A percentile compares a stretch with the other conserved stretches of the same genome.
Evolutionary conservation across 345 rosid species (phyloP).

Genomic region (Murraya paniculata): DNA sequence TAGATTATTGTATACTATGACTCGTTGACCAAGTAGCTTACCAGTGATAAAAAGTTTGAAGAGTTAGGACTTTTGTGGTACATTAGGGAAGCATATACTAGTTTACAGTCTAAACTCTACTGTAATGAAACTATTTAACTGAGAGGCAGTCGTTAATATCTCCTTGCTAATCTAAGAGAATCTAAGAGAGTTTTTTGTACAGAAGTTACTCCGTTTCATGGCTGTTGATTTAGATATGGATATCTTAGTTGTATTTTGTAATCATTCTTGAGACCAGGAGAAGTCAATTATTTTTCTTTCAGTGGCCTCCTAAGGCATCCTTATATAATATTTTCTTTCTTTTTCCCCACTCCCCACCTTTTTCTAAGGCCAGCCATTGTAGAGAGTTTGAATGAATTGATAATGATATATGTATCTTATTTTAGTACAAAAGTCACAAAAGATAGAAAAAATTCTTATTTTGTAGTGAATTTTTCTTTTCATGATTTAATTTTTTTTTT

Average conservation of each 20-base stretch:
- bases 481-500: no score
- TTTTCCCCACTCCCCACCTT: no score
- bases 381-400: not conserved
- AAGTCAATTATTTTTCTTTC: not conserved
- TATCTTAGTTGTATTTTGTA: not conserved
- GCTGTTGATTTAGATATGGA: not conserved
- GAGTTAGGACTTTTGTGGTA: not conserved
- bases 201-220: not conserved
- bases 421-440: no score
- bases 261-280: not conserved
- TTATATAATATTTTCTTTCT: not conserved
- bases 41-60: not conserved
- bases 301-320: not conserved
- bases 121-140: not conserved
- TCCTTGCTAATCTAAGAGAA: not conserved
- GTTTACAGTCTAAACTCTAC: not conserved
- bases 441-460: no score
- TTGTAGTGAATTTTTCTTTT: no score
- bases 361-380: not conserved
- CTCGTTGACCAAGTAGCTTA: not conserved
- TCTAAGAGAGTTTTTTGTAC: not conserved
- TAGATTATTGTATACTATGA: conserved; percentile 1
- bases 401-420: no score
- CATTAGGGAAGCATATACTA: not conserved
- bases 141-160: not conserved